Evolutionary conservation across 1,284 basidiomycete genomes (phyloP), one percentile per base, ranked within the genome.

Genomic region (Gomphus sp.): DNA sequence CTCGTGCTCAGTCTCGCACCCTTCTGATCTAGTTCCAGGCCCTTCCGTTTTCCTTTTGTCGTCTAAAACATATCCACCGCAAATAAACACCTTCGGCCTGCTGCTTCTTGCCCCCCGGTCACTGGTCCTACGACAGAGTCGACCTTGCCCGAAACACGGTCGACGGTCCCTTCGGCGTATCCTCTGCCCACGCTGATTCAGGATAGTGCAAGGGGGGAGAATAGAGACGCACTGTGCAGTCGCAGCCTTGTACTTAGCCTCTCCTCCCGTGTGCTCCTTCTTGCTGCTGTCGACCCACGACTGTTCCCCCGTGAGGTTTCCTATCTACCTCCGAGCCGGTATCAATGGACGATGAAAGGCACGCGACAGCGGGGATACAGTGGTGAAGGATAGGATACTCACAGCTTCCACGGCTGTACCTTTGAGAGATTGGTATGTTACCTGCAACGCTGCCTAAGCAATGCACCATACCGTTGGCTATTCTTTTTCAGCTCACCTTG

Each of bases 221-320:
- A 22, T 22, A 34, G 22, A 18, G 12, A 28, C 52, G 4, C 8
- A 53, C 52, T 53, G 39, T 53, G 44, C 43, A 28, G 33, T 9
- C 18, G 54, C 47, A 14, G 63, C 64, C 45, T 78, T 78, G 66
- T 77, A 74, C 64, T 85, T 82, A 10, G 74, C 74, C 69, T 89
- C 87, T 55, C 87, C 87, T 58, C 74, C 69, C 47, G 76, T 74
- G 67, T 88, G 87, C 66, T 87, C 83, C 62, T 89, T 74, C 64
- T 81, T 80, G 22, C 87, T 86, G 41, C 80, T 72, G 62, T 78
- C 69, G 65, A 75, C 63, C 81, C 79, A 82, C 1, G 72, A 67
- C 56, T 71, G 62, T 9, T 72, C 67, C 22, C 81, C 81, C 48
- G 74, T 77, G 55, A 76, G 33, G 63, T 81, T 75, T 57, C 83